Base-by-base conservation (phyloP, 805 yeast species). In the Candida gorgasii region DNA sequence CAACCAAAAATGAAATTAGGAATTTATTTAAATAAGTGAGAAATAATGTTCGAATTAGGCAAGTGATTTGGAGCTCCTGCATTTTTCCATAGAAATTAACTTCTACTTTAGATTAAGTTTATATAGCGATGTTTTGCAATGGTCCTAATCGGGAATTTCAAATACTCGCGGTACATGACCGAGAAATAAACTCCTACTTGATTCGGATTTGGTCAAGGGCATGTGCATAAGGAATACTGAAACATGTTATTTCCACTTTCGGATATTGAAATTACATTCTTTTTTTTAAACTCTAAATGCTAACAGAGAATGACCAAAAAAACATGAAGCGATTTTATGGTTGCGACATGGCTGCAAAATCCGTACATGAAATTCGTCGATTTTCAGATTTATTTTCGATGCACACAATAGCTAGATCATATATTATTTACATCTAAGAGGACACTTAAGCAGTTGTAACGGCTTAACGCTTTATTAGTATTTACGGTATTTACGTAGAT, bases 31-130 rank as follows among this genome's bases (percentile, higher is more conserved):
- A 3, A 18, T 17, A 14, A 14, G n/a, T 14, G n/a, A n/a, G 12
- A 34, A n/a, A 14, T 34, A 34, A 14, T 20, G 19, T 7, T 20
- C 37, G 4, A 22, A 19, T 14, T 22, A 34, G 37, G 37, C n/a
- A 13, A 34, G 23, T 22, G 13, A 34, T 34, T 20, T 22, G 13
- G 9, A 19, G 6, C 17, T 13, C 8, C 9, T 16, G 13, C 17
- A 33, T 5, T 13, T 19, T 7, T 4, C 28, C 4, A 18, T 17
- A 7, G 26, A 34, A 34, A 34, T 34, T 31, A 31, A 34, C 19
- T 23, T 34, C 28, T 34, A 20, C 14, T 34, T 34, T 23, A 34
- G 37, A 20, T 34, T 22, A 20, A 34, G 37, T 34, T 20, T 14
- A 34, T 13, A 13, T 34, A 19, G 6, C 20, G 18, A 12, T 34